Base-by-base conservation (phyloP, 176 grass and related monocot species). In the Triticum dicoccoides region DNA sequence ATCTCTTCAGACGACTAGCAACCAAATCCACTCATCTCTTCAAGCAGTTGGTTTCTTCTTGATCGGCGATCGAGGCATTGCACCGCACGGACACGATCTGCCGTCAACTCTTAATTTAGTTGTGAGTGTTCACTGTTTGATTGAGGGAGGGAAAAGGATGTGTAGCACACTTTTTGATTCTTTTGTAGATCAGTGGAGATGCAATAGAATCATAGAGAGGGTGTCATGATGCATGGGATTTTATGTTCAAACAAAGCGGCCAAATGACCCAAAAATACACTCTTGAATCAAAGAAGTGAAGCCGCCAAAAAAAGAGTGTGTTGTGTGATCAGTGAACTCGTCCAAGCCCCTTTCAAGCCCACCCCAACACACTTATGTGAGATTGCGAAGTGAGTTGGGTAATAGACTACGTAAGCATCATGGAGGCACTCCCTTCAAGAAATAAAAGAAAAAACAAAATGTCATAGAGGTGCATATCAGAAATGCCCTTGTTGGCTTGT, bases 31-130 rank as follows among this genome's bases (percentile, higher is more conserved):
- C 33, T 34, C 33, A 34, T 34, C 33, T 34, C 29, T 91, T 91
- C 81, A 91, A 91, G 65, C 89, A 89, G 78, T 51, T 89, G 4
- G 23, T 89, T 11, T 87, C 84, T 33, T 83, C 73, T 79, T 90
- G 84, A 86, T 35, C 52, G 52, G 2, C 6, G 51, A 42, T 8
- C 25, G 4, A 18, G 2, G 52, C 17, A 20, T 56, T 20, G 11
- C 11, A 51, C 1, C 27, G 5, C 23, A 9, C 27, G 3, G 5
- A 9, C 41, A 21, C 32, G 17, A 56, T 35, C 0, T 17, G 25
- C 6, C 17, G 17, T 33, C 30, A 54, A 18, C 42, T 9, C 3
- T 38, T 37, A 21, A 14, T 68, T 68, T 68, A 69, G 20, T 69
- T 6, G 12, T 42, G 20, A 72, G 18, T 41, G 18, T 41, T 58